These are phyloP conservation scores for Monilinia fructigena DNA, from an alignment of 2,329 filamentous ascomycete species.

Conservation along the genomic window DNA sequence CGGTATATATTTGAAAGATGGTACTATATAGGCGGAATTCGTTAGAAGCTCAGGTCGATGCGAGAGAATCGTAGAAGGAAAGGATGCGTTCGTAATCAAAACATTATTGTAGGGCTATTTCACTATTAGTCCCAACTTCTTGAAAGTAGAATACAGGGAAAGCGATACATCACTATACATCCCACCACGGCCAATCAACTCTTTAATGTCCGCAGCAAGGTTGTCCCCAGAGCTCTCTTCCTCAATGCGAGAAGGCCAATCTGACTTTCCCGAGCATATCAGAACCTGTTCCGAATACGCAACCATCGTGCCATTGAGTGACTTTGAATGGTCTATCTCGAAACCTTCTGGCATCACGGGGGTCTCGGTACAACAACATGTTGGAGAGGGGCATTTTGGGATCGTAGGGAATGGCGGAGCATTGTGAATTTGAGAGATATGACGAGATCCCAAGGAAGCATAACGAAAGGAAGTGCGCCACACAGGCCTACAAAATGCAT, in stretches of 20 bases:
- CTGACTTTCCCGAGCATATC: constrained; percentile 73
- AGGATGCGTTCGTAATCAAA: constrained; percentile 73
- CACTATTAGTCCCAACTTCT: constrained; percentile 20
- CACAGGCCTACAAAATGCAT: constrained; percentile 1
- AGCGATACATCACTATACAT: constrained; percentile 60
- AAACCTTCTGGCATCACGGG: constrained; percentile 64
- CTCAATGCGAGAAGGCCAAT: constrained; percentile 84
- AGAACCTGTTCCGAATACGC: constrained; percentile 80
- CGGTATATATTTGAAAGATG: constrained; percentile 78
- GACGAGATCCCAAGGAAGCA: background rate
- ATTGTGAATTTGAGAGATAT: constrained; percentile 11
- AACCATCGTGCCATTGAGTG: constrained; percentile 74
- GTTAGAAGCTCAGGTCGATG: constrained; percentile 46
- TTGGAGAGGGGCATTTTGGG: constrained; percentile 66
- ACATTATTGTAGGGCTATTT: constrained; percentile 78
- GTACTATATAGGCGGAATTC: constrained; percentile 73
- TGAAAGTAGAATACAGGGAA: constrained; percentile 2
- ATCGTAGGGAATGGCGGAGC: constrained; percentile 34
- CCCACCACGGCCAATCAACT: constrained; percentile 64
- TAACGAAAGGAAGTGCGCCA: constrained; percentile 2
- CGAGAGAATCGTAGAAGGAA: constrained; percentile 52
- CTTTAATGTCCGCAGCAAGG: constrained; percentile 70
- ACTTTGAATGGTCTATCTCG: constrained; percentile 69
- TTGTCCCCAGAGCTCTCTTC: constrained; percentile 69
- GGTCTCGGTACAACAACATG: constrained; percentile 70